A percentile compares a stretch with the other conserved stretches of the same genome.
These are phyloP conservation scores for Barnettozyma salicaria DNA, from an alignment of 805 yeast genomes.

Conservation along the genomic window DNA sequence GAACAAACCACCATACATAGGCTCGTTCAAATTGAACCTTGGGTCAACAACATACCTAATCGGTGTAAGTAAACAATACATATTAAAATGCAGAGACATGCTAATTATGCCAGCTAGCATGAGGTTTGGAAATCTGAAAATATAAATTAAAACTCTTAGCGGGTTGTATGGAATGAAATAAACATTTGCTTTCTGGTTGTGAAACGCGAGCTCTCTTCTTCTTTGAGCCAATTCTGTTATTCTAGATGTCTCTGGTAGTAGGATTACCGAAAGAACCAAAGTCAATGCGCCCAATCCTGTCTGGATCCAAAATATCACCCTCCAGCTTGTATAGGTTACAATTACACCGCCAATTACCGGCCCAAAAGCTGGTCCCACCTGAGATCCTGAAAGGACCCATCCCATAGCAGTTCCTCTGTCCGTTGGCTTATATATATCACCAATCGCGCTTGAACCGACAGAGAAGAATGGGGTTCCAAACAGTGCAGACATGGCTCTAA, in stretches of 20 bases:
- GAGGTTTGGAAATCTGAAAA: conserved; percentile 39
- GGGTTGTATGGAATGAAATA: conserved; percentile 34
- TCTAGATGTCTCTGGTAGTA: conserved; percentile 42
- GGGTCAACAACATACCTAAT: conserved; percentile 52
- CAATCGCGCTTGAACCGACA: conserved; percentile 45
- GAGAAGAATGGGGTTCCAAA: conserved; percentile 51
- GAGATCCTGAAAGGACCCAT: conserved; percentile 43
- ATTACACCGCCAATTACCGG: conserved; percentile 49
- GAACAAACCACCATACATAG: conserved; percentile 46
- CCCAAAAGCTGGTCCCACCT: conserved; percentile 48
- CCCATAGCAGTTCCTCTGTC: conserved; percentile 48
- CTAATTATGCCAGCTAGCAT: conserved; percentile 41
- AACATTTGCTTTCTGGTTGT: no score
- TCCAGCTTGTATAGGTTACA: conserved; percentile 45
- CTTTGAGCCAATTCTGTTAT: conserved; percentile 27
- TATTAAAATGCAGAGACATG: conserved; percentile 38
- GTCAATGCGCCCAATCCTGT: conserved; percentile 37
- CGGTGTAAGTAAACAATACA: conserved; percentile 49
- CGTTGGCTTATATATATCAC: conserved; percentile 43
- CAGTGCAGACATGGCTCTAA: conserved; percentile 42
- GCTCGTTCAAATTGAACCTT: conserved; percentile 41
- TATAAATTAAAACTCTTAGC: conserved; percentile 35
- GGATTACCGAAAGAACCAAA: conserved; percentile 31
- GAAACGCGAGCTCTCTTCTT: conserved; percentile 25
- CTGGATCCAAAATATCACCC: conserved; percentile 46